phyloP scores from a whole-genome alignment of 805 yeast species.

The Kazachstania taianensis region DNA sequence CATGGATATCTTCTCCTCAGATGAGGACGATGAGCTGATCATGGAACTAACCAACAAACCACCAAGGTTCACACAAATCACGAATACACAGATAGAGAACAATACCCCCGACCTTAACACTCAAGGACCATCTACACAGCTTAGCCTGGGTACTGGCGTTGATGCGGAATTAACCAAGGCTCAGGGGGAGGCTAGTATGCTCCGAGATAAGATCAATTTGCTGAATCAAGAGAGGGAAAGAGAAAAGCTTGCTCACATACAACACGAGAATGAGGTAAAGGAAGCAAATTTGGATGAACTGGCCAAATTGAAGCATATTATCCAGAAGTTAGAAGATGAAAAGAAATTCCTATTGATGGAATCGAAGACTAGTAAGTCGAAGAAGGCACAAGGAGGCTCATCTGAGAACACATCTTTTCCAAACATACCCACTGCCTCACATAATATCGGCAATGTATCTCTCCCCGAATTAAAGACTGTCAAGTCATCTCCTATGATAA shows the following conservation, averaged over 20 bases:
- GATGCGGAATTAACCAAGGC: conserved; percentile 37
- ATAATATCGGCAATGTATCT: not conserved
- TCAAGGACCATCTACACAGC: not conserved
- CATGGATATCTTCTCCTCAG: conserved; percentile 5
- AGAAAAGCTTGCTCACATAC: conserved; percentile 28
- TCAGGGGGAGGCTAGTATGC: conserved; percentile 72
- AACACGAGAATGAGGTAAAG: conserved; percentile 20
- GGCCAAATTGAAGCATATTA: conserved; percentile 31
- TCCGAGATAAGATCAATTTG: conserved; percentile 52
- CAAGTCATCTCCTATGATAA: conserved; percentile 2
- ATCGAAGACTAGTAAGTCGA: conserved; percentile 24
- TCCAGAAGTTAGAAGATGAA: conserved; percentile 42
- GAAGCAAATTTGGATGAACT: conserved; percentile 26
- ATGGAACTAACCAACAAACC: conserved; percentile 39
- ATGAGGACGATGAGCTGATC: conserved; percentile 36
- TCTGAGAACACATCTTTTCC: conserved; percentile 4
- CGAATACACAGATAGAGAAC: conserved; percentile 26
- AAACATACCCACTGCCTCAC: not conserved
- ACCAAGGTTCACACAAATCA: conserved; percentile 13
- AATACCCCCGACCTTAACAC: conserved; percentile 29
- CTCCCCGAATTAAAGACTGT: not conserved
- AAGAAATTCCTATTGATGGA: conserved; percentile 45
- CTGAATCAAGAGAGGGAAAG: conserved; percentile 33
- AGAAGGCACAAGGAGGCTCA: conserved; percentile 1
- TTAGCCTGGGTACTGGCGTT: not conserved